Evolutionary conservation across 208 protist genomes (phyloP).

Genomic region (Acanthamoeba polyphaga): DNA sequence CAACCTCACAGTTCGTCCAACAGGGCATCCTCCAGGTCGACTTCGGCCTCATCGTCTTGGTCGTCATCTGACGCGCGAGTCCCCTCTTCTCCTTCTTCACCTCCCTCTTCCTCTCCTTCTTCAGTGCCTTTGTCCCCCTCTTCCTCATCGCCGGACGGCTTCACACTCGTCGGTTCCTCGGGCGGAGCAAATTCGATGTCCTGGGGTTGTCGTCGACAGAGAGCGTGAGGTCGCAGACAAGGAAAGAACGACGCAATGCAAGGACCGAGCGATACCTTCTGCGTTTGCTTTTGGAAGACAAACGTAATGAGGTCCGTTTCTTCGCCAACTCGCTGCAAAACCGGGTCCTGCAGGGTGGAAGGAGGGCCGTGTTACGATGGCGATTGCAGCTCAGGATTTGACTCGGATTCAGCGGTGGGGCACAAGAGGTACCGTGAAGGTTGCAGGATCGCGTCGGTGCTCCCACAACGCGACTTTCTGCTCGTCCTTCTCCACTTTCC

Average conservation of each 20-base stretch:
- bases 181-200: background rate
- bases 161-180: background rate
- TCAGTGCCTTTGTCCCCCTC: background rate
- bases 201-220: background rate
- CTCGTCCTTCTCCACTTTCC: background rate
- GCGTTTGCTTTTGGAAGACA: constrained; percentile 68
- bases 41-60: no score
- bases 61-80: no score
- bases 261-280: background rate
- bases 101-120: background rate
- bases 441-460: constrained; percentile 37
- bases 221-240: background rate
- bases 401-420: background rate
- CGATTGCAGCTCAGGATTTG: no score
- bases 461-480: constrained; percentile 36
- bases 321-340: constrained; percentile 57
- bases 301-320: constrained; percentile 65
- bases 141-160: background rate
- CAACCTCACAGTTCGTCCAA: no score
- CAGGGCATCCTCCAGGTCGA: no score
- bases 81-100: background rate
- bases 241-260: background rate
- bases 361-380: background rate
- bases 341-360: constrained; percentile 10
- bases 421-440: constrained; percentile 20